Evolutionary conservation across 139 green algal species (phyloP).

Genomic region (Marvania coccoides): DNA sequence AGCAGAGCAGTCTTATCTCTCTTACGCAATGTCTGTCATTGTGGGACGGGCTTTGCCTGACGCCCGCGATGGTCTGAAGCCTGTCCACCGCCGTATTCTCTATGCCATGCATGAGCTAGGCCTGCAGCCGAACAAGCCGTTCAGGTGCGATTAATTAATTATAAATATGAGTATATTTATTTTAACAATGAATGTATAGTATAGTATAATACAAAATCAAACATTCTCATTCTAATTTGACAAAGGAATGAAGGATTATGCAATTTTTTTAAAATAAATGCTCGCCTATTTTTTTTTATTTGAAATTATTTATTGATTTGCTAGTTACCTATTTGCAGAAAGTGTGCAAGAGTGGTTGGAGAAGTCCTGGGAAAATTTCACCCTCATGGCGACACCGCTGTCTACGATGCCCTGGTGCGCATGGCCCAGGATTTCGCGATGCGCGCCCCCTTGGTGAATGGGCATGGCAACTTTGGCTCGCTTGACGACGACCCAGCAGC

Average conservation of each 20-base stretch:
- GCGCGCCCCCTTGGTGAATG: slow-evolving; percentile 69
- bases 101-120: slow-evolving; percentile 95
- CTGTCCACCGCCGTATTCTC: slow-evolving; percentile 94
- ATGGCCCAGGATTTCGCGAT: slow-evolving; percentile 73
- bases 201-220: not conserved
- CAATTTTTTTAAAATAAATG: not conserved
- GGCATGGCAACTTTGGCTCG: slow-evolving; percentile 97
- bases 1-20: slow-evolving; percentile 47
- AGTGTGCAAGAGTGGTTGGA: slow-evolving; percentile 94
- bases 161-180: not conserved
- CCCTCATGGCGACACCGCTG: slow-evolving; percentile 86
- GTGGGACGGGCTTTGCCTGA: slow-evolving; percentile 92
- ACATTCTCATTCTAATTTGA: too few species aligned
- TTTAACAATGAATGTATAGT: not conserved
- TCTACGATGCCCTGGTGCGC: slow-evolving; percentile 92
- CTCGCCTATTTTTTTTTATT: not conserved
- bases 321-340: slow-evolving; percentile 30
- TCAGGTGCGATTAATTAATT: slow-evolving; percentile 20
- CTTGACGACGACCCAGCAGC: slow-evolving; percentile 92
- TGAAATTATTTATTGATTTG: not conserved
- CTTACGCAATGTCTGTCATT: slow-evolving; percentile 97
- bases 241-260: slow-evolving; percentile 14
- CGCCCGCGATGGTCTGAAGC: slow-evolving; percentile 95
- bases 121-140: slow-evolving; percentile 66
- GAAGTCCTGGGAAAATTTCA: slow-evolving; percentile 99